Conservation (phyloP, 176 grass and related monocot species). For the Musa troglodytarum region DNA sequence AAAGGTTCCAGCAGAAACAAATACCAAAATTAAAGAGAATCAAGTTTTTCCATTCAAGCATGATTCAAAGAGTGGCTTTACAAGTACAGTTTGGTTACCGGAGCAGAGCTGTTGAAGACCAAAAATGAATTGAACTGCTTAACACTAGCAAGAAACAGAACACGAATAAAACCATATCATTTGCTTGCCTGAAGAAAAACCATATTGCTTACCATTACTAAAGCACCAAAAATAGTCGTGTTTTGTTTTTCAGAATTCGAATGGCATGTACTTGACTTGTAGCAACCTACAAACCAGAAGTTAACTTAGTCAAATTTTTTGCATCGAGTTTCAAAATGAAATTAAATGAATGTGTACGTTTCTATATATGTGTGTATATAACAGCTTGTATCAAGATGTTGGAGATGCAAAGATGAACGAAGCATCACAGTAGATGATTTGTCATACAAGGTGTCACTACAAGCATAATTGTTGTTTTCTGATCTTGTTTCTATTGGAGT, state of each 20-base stretch:
- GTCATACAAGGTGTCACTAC: too few species aligned
- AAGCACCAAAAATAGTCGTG: slow-evolving; percentile 33
- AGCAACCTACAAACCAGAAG: slow-evolving; percentile 44
- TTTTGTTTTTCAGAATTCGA: slow-evolving; percentile 45
- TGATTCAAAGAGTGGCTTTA: too few species aligned
- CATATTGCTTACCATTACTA: slow-evolving; percentile 48
- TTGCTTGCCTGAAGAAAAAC: neutral
- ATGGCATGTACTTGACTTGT: slow-evolving; percentile 38
- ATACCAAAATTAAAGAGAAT: too few species aligned
- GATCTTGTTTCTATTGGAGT: too few species aligned
- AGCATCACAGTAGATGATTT: too few species aligned
- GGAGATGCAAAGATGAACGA: too few species aligned
- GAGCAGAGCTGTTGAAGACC: neutral
- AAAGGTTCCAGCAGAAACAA: too few species aligned
- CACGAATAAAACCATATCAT: neutral
- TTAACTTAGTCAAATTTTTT: neutral
- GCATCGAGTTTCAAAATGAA: neutral
- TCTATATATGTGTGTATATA: neutral
- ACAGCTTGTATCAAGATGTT: neutral
- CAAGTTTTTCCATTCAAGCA: too few species aligned
- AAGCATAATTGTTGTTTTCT: too few species aligned
- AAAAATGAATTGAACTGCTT: neutral
- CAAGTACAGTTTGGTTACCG: neutral
- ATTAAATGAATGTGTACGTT: neutral
- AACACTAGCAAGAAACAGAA: neutral